Conservation (phyloP, 768 basidiomycete genomes). For the Podaxis carcinomalis region DNA sequence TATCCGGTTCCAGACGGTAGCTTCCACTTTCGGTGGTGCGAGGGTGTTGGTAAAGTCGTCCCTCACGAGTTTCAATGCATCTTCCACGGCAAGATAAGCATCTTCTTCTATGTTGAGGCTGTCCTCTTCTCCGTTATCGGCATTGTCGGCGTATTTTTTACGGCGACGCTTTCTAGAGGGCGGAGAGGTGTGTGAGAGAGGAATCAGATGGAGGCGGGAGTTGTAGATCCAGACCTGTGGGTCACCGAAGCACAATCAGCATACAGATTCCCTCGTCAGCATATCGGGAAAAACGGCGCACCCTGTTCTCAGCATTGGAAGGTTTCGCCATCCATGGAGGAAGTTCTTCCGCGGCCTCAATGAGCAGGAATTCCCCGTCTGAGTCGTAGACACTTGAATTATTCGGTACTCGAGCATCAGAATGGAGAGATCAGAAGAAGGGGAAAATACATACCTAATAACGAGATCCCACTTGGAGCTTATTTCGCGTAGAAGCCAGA, state of each 20-base stretch:
- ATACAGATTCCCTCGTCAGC: slow-evolving; percentile 27
- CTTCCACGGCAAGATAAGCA: slow-evolving; percentile 50
- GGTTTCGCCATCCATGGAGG: slow-evolving; percentile 86
- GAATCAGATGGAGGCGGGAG: slow-evolving; percentile 82
- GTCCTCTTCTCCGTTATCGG: slow-evolving; percentile 51
- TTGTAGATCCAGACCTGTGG: slow-evolving; percentile 87
- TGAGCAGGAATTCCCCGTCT: slow-evolving; percentile 94
- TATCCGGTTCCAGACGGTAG: slow-evolving; percentile 67
- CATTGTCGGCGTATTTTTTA: slow-evolving; percentile 35
- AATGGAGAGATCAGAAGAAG: slow-evolving; percentile 4
- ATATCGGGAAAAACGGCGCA: slow-evolving; percentile 41
- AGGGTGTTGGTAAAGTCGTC: slow-evolving; percentile 49
- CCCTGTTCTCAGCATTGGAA: slow-evolving; percentile 88
- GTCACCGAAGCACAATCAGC: slow-evolving; percentile 21
- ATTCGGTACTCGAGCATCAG: not conserved
- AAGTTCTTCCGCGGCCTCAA: slow-evolving; percentile 89
- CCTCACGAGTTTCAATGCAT: slow-evolving; percentile 63
- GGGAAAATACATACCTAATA: slow-evolving; percentile 53
- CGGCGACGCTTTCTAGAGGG: slow-evolving; percentile 50
- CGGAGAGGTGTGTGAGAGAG: slow-evolving; percentile 70
- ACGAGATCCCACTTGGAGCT: slow-evolving; percentile 76
- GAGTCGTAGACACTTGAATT: slow-evolving; percentile 63
- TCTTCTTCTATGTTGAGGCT: slow-evolving; percentile 34
- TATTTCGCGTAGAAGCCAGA: slow-evolving; percentile 83
- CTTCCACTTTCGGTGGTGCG: slow-evolving; percentile 59